phyloP scores from a whole-genome alignment of 2,329 filamentous ascomycete species.

The Pseudocercospora vitis region DNA sequence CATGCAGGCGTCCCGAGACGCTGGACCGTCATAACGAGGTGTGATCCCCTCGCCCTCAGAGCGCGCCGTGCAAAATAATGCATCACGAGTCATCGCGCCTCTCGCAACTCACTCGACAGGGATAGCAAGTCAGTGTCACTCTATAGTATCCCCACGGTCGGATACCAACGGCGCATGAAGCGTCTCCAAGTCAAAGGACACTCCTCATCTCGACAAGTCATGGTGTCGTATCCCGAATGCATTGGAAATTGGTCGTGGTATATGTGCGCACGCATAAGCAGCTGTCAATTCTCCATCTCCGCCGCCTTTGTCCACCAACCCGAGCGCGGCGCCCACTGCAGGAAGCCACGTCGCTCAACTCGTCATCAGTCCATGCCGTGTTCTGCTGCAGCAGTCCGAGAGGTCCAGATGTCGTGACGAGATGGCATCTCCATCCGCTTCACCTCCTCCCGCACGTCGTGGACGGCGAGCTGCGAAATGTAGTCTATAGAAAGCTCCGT shows the following conservation, averaged over 20 bases:
- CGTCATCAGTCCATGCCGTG: conserved; percentile 3
- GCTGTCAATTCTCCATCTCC: too few relatives aligned
- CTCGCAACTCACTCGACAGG: background rate
- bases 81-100: conserved; percentile 4
- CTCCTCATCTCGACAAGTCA: background rate
- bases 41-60: background rate
- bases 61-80: background rate
- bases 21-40: background rate
- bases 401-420: background rate
- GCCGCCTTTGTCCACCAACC: too few relatives aligned
- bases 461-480: background rate
- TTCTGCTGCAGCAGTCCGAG: background rate
- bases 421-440: background rate
- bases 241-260: conserved; percentile 6
- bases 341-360: conserved; percentile 4
- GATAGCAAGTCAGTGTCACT: conserved; percentile 3
- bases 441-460: too few relatives aligned
- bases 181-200: background rate
- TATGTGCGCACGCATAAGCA: background rate
- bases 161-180: background rate
- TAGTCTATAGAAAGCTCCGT: conserved; percentile 1
- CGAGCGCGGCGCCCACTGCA: background rate
- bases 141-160: conserved; percentile 3
- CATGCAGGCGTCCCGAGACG: conserved; percentile 4
- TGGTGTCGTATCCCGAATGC: background rate